Base-by-base conservation (phyloP, 345 rosid species). In the Chamaenerion angustifolium region DNA sequence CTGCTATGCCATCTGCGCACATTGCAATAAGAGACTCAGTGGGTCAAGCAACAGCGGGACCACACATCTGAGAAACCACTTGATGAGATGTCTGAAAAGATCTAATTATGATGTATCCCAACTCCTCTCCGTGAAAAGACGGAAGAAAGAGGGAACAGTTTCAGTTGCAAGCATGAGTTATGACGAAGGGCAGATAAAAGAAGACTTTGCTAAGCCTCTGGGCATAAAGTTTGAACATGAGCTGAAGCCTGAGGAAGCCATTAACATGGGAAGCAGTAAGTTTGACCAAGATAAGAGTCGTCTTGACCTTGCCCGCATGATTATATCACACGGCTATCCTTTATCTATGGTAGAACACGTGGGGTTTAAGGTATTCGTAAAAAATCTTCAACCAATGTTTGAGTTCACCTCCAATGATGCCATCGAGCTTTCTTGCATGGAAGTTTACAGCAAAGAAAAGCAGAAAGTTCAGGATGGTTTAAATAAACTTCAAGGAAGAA, bases 41-140 rank as follows among this genome's bases (percentile, higher is more conserved):
- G 98, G 98, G 13, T 90, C 95, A 11, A 90, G 98, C 65, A 90
- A 90, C 58, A 90, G 95, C 12, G 98, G 95, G 42, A 90, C 98
- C 12, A 83, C 98, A 14, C 98, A 86, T 70, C 77, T 86, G 54
- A 76, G 94, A 41, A 90, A 90, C 68, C 98, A 90, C 73, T 74
- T 86, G 51, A 73, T 90, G 82, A 70, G 95, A 40, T 90, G 98
- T 55, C 71, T 90, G 73, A 85, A 90, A 59, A 70, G 92, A 71
- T 80, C 92, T 7, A 78, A 86, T 46, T 80, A 67, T 48, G 98
- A 90, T 46, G 81, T 86, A 55, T 74, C 98, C n/a, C 95, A 83
- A 68, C 68, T 90, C 52, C 80, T 86, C 51, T 68, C 81, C 0
- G 88, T 78, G 2, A 90, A 90, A 61, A 77, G 66, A 70, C 81